Evolutionary conservation across 2,329 filamentous ascomycete species (phyloP).

Genomic region (Chrysoporthe cubensis): DNA sequence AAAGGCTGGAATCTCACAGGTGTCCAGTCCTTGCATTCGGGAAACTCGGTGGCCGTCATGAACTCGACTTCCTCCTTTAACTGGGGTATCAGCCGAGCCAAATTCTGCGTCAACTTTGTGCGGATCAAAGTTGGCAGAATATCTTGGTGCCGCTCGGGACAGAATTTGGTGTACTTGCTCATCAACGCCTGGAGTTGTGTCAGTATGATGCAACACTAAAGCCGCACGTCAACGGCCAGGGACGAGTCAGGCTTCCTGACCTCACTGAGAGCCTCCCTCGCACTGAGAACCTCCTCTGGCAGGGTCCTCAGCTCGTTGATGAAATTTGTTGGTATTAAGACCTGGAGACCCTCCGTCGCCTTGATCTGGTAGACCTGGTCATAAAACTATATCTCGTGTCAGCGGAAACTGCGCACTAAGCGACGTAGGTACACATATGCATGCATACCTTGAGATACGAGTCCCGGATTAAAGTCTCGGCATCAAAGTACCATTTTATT

Average conservation of each 20-base stretch:
- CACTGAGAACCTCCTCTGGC: conserved; percentile 53
- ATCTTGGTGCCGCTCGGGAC: conserved; percentile 50
- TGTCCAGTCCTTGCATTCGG: conserved; percentile 58
- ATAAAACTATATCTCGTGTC: conserved; percentile 43
- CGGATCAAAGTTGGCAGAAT: conserved; percentile 49
- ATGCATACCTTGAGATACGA: conserved; percentile 52
- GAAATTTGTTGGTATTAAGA: conserved; percentile 50
- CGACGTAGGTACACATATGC: neutral
- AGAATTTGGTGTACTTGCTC: conserved; percentile 56
- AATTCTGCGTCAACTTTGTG: conserved; percentile 52
- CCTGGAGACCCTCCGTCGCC: conserved; percentile 54
- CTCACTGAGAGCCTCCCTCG: conserved; percentile 53
- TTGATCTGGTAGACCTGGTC: conserved; percentile 56
- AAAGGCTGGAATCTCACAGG: conserved; percentile 57
- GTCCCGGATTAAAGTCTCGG: conserved; percentile 51
- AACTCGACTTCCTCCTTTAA: conserved; percentile 53
- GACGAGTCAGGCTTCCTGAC: conserved; percentile 36
- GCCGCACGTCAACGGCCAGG: neutral
- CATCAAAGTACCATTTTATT: conserved; percentile 55
- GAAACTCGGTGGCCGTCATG: conserved; percentile 52
- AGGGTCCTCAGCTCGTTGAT: conserved; percentile 52
- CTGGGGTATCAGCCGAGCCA: conserved; percentile 49
- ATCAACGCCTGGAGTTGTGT: conserved; percentile 48
- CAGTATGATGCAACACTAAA: conserved; percentile 5
- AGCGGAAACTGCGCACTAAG: neutral